Evolutionary conservation across 148 eudicot genomes (phyloP).

Genomic region (Pharnaceum exiguum): DNA sequence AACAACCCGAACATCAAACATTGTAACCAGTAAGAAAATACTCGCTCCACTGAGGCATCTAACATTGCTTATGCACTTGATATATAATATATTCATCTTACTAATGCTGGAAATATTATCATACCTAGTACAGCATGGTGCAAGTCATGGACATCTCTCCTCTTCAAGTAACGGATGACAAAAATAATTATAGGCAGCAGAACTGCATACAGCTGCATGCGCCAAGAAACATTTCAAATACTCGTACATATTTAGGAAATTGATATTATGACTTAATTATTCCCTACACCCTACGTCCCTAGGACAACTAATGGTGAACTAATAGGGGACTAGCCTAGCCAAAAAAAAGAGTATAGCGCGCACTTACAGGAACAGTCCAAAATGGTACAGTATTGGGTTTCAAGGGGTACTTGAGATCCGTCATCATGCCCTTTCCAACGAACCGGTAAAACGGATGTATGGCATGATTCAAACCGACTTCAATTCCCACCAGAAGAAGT

Average conservation of each 20-base stretch:
- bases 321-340: no score
- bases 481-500: conserved; percentile 43
- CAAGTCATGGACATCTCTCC: conserved; percentile 72
- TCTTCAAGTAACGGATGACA: conserved; percentile 39
- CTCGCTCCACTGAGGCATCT: no score
- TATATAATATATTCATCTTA: no score
- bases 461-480: conserved; percentile 27
- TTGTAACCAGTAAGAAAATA: no score
- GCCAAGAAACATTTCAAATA: no score
- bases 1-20: background rate
- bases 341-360: background rate
- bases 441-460: conserved; percentile 73
- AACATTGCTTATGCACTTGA: no score
- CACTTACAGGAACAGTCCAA: conserved; percentile 78
- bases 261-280: no score
- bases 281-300: no score
- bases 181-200: conserved; percentile 58
- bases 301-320: no score
- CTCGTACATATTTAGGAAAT: no score
- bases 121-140: conserved; percentile 72
- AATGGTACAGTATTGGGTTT: conserved; percentile 63
- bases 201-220: conserved; percentile 53
- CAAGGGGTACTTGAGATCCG: conserved; percentile 65
- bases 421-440: conserved; percentile 82
- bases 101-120: background rate